phyloP scores from a whole-genome alignment of 257 asterid genomes.

The Nyctanthes arbortristis region DNA sequence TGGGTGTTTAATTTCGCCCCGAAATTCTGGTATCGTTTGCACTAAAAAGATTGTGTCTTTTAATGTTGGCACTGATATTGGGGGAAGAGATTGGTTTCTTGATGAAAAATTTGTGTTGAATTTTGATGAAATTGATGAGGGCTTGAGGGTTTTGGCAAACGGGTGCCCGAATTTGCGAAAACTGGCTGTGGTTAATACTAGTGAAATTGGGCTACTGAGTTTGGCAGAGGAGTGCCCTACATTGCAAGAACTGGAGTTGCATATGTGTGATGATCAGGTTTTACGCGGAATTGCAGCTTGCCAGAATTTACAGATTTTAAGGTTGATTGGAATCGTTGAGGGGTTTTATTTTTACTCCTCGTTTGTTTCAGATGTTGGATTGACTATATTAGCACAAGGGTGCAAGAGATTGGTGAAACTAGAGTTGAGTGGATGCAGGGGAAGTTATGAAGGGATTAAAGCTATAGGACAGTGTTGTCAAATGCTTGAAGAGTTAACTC shows the following conservation, averaged over 20 bases:
- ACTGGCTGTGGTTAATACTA: slow-evolving; percentile 54
- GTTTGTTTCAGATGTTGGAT: slow-evolving; percentile 61
- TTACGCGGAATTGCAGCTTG: slow-evolving; percentile 72
- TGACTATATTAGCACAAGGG: slow-evolving; percentile 78
- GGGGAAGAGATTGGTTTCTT: slow-evolving; percentile 41
- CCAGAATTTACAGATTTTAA: slow-evolving; percentile 59
- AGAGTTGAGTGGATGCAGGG: slow-evolving; percentile 70
- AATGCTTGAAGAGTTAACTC: slow-evolving; percentile 64
- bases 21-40: slow-evolving; percentile 47
- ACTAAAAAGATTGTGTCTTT: slow-evolving; percentile 42
- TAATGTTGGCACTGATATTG: slow-evolving; percentile 42
- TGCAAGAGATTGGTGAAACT: slow-evolving; percentile 67
- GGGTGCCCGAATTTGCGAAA: slow-evolving; percentile 65
- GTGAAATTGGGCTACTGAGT: slow-evolving; percentile 64
- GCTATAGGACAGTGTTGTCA: slow-evolving; percentile 72
- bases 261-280: slow-evolving; percentile 61
- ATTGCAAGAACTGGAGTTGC: slow-evolving; percentile 66
- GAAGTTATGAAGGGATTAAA: slow-evolving; percentile 69
- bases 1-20: slow-evolving; percentile 45
- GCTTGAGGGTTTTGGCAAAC: slow-evolving; percentile 47
- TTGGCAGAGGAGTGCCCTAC: slow-evolving; percentile 74
- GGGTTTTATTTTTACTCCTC: slow-evolving; percentile 53
- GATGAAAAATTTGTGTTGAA: slow-evolving; percentile 40
- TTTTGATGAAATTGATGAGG: slow-evolving; percentile 53
- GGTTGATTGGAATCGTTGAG: slow-evolving; percentile 49